Conservation (phyloP, 2,329 filamentous ascomycete genomes). For the Epichloe sp. region DNA sequence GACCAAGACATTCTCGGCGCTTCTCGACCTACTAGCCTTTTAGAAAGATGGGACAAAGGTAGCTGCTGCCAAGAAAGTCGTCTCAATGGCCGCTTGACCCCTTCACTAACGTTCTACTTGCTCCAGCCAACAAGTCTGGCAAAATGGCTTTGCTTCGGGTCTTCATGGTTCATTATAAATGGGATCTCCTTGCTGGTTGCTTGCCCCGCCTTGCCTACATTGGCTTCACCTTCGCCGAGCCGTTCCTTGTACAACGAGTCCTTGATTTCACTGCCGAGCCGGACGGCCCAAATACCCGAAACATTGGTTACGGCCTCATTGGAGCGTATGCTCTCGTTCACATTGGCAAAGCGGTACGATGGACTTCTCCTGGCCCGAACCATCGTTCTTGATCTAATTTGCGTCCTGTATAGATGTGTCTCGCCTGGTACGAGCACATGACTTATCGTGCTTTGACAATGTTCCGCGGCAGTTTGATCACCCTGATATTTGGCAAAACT, state of each 20-base stretch:
- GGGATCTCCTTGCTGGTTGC: slow-evolving; percentile 17
- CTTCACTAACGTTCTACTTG: not conserved
- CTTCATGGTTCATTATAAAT: slow-evolving; percentile 14
- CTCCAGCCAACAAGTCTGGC: slow-evolving; percentile 9
- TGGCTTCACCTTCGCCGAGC: slow-evolving; percentile 29
- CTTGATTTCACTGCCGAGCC: slow-evolving; percentile 18
- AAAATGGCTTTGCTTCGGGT: slow-evolving; percentile 12
- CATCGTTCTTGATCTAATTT: slow-evolving; percentile 9
- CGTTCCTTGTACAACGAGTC: slow-evolving; percentile 26
- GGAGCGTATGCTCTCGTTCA: slow-evolving; percentile 25
- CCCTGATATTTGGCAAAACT: slow-evolving; percentile 36
- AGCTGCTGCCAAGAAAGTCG: not conserved
- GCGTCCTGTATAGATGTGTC: slow-evolving; percentile 11
- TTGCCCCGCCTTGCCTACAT: slow-evolving; percentile 22
- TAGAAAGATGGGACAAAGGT: slow-evolving; percentile 1
- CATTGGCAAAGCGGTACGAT: slow-evolving; percentile 25
- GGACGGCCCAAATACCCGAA: slow-evolving; percentile 12
- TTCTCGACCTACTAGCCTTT: not conserved
- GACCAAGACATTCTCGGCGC: slow-evolving; percentile 1
- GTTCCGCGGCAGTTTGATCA: slow-evolving; percentile 21
- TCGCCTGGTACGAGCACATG: slow-evolving; percentile 14
- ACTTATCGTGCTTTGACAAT: slow-evolving; percentile 21
- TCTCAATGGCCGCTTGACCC: not conserved
- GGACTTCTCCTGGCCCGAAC: slow-evolving; percentile 11
- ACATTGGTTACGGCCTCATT: slow-evolving; percentile 24